A percentile compares a stretch with the other conserved stretches of the same genome.
Evolutionary conservation across 2,329 filamentous ascomycete species (phyloP).

Genomic region (Sclerotinia nivalis): DNA sequence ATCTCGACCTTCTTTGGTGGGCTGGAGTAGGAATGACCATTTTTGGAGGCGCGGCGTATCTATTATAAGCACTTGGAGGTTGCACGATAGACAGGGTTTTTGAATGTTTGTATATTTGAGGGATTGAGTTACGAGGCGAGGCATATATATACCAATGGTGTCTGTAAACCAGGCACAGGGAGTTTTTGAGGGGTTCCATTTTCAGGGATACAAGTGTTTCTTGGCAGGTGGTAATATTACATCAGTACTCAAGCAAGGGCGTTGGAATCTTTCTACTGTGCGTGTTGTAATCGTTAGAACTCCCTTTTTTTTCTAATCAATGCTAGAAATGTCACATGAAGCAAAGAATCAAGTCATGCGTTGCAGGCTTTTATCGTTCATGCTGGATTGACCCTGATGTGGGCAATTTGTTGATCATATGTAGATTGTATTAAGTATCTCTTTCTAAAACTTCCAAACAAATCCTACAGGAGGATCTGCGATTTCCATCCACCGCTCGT

Average conservation of each 20-base stretch:
- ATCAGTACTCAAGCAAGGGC: constrained; percentile 13
- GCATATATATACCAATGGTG: constrained; percentile 30
- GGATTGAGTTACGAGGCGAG: constrained; percentile 22
- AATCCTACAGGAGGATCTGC: not conserved
- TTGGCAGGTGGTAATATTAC: constrained; percentile 12
- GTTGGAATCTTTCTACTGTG: constrained; percentile 16
- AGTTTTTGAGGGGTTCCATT: constrained; percentile 23
- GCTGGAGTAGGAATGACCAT: constrained; percentile 40
- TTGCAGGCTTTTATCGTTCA: not conserved
- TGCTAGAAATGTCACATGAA: constrained; percentile 9
- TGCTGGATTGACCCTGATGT: not conserved
- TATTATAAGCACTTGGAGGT: constrained; percentile 33
- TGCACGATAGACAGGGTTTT: constrained; percentile 7
- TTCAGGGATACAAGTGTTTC: constrained; percentile 25
- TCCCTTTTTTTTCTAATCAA: not conserved
- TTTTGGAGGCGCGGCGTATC: constrained; percentile 41
- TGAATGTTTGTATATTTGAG: constrained; percentile 30
- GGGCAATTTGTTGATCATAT: not conserved
- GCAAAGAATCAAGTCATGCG: not conserved
- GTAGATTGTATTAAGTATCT: not conserved
- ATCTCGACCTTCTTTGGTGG: constrained; percentile 41
- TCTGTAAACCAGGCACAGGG: constrained; percentile 15
- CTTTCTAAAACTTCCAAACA: not conserved
- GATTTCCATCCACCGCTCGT: not conserved
- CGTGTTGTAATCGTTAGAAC: not conserved